Evolutionary conservation across 495 filamentous ascomycete species (phyloP).

Genomic region (Penicillium desertorum): DNA sequence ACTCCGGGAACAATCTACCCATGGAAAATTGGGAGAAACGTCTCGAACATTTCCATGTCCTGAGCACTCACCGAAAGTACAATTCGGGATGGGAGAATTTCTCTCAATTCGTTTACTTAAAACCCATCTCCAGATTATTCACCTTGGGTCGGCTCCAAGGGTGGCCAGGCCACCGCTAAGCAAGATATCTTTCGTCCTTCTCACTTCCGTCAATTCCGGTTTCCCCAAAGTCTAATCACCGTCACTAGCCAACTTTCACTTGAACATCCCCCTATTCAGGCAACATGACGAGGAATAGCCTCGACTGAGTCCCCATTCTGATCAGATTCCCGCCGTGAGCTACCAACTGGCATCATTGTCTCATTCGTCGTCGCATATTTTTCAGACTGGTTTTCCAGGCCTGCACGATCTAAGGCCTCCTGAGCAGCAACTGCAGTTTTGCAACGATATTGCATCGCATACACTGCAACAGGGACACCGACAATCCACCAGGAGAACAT

Average conservation of each 20-base stretch:
- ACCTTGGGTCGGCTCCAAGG: too few species aligned
- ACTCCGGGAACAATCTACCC: neutral
- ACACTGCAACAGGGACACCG: neutral
- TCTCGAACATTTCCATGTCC: neutral
- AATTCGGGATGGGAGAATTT: neutral
- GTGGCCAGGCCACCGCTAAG: neutral
- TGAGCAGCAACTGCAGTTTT: neutral
- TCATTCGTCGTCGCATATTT: neutral
- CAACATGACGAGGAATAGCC: neutral
- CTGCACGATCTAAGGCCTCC: neutral
- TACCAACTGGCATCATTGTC: neutral
- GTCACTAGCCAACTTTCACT: neutral
- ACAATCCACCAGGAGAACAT: constrained; percentile 37
- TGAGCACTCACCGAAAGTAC: neutral
- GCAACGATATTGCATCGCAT: constrained; percentile 5
- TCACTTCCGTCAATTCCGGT: neutral
- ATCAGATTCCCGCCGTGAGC: neutral
- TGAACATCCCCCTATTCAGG: neutral
- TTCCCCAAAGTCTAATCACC: neutral
- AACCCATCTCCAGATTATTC: neutral
- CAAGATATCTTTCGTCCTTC: neutral
- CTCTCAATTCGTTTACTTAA: neutral
- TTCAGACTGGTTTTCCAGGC: neutral
- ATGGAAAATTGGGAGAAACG: neutral
- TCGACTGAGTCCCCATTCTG: neutral